Evolutionary conservation across 2,329 filamentous ascomycete species (phyloP).

Genomic region (Aureobasidium sp.): DNA sequence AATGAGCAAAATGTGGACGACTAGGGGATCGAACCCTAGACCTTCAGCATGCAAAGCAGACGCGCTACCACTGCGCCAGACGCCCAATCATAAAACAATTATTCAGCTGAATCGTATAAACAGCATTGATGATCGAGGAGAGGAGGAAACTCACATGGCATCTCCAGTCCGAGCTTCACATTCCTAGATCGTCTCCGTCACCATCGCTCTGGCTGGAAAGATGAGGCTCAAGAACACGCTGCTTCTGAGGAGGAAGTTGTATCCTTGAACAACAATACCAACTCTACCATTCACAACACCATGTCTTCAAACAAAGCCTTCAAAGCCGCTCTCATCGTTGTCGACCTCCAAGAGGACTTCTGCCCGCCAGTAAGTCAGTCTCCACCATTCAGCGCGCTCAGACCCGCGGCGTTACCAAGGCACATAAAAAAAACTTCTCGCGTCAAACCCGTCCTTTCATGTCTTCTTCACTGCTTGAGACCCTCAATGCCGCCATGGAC

Average conservation of each 20-base stretch:
- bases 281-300: not conserved
- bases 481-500: not conserved
- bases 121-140: too few relatives aligned
- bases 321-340: constrained; percentile 24
- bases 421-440: not conserved
- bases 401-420: not conserved
- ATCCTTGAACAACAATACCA: not conserved
- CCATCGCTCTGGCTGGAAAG: not conserved
- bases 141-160: not conserved
- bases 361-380: constrained; percentile 65
- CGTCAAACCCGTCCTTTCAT: not conserved
- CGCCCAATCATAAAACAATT: too few relatives aligned
- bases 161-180: not conserved
- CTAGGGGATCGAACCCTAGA: too few relatives aligned
- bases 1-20: constrained; percentile 1
- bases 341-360: constrained; percentile 93
- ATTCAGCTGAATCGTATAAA: too few relatives aligned
- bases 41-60: too few relatives aligned
- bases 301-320: constrained; percentile 1
- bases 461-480: not conserved
- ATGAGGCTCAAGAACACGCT: not conserved
- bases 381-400: not conserved
- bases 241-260: not conserved
- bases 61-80: too few relatives aligned
- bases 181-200: not conserved